Evolutionary conservation across 495 filamentous ascomycete genomes (phyloP), one percentile per base, ranked within the genome.

Genomic region (Staphylotrichum longicolle): DNA sequence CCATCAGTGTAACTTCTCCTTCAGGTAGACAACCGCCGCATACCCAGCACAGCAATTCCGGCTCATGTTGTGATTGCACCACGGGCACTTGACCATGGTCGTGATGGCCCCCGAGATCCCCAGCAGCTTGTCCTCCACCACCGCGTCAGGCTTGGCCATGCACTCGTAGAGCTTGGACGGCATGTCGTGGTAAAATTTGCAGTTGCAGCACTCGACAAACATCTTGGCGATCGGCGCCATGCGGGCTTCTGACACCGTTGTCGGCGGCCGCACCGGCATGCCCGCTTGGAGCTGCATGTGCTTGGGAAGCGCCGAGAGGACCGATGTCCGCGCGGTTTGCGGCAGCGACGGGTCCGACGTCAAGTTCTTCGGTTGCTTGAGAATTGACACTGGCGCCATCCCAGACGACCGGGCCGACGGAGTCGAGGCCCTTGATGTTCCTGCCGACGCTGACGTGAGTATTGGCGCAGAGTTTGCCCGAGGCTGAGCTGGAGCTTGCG

Each of bases 141-240:
- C 69, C 30, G 77, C 78, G 58, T 87, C 84, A 9, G 86, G 83
- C 64, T 82, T 84, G 20, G 86, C 84, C 80, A 90, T 88, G 66
- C 82, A 87, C 57, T 88, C 85, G 66, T 91, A 91, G 54, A 90
- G 77, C 47, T 86, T 84, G 9, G 85, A 86, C 9, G 90, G 90
- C 72, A 91, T 83, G 65, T 92, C 89, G 72, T 92, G 88, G 81
- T 87, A 92, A 71, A 87, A 90, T 57, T 86, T 86, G 79, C 90
- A 93, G 57, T 79, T 82, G 70, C 90, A 93, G 70, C 90, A 93
- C 58, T 92, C 86, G 6, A 92, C 88, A 61, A 93, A 85, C 60
- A 91, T 77, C 72, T 92, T 93, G 40, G 84, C 86, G 47, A 91
- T 71, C 0, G 85, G 80, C 47, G 64, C 53, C 64, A 58, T 56